These are phyloP conservation scores for Arthromyces matolae DNA, from an alignment of 768 basidiomycete species.

Conservation along the genomic window DNA sequence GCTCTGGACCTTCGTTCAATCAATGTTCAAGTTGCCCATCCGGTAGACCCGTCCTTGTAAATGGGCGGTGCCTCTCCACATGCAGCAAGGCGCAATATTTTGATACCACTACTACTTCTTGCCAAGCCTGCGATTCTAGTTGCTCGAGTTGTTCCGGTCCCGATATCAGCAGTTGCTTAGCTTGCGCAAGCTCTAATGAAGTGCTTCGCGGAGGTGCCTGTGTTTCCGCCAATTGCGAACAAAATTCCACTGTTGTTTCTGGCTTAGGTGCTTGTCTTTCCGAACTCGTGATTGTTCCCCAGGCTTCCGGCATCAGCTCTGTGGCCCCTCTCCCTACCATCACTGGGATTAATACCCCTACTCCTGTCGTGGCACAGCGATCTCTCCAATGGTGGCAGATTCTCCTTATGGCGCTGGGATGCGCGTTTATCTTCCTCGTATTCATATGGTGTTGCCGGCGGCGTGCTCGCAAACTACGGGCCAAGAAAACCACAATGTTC, in stretches of 20 bases:
- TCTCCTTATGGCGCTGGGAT: slow-evolving; percentile 76
- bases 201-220: slow-evolving; percentile 51
- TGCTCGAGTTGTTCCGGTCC: slow-evolving; percentile 63
- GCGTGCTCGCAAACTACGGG: slow-evolving; percentile 62
- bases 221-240: slow-evolving; percentile 55
- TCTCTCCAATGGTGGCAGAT: slow-evolving; percentile 79
- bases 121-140: slow-evolving; percentile 63
- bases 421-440: slow-evolving; percentile 71
- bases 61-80: slow-evolving; percentile 73
- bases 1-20: slow-evolving; percentile 66
- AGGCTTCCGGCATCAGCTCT: slow-evolving; percentile 43
- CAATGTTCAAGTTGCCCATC: slow-evolving; percentile 73
- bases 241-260: slow-evolving; percentile 51
- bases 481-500: slow-evolving; percentile 61
- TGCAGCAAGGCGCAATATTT: slow-evolving; percentile 70
- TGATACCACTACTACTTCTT: slow-evolving; percentile 56
- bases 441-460: slow-evolving; percentile 68
- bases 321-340: slow-evolving; percentile 47
- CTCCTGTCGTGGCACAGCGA: slow-evolving; percentile 24
- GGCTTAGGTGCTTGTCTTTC: slow-evolving; percentile 78
- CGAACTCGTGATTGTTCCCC: slow-evolving; percentile 56
- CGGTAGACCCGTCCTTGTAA: slow-evolving; percentile 64
- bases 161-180: slow-evolving; percentile 50
- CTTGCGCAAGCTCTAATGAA: slow-evolving; percentile 46
- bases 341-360: slow-evolving; percentile 54